Evolutionary conservation across 1,284 basidiomycete genomes (phyloP).

Genomic region (Mycena citricolor): DNA sequence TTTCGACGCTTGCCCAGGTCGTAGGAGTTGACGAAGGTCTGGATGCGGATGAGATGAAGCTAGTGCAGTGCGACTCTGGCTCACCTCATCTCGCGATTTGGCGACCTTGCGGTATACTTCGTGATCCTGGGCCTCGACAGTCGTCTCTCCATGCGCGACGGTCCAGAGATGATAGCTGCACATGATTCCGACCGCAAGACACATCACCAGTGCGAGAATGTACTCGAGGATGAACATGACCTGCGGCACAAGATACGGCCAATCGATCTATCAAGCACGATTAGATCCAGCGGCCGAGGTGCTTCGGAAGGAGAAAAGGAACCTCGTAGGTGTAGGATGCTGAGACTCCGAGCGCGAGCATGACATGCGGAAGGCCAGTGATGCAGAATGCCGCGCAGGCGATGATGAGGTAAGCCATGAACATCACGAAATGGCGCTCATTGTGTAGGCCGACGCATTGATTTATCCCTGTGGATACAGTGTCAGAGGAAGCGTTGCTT

Average conservation of each 20-base stretch:
- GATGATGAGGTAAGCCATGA: constrained; percentile 79
- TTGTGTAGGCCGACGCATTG: constrained; percentile 96
- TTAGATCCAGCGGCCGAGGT: constrained; percentile 5
- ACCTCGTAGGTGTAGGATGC: constrained; percentile 62
- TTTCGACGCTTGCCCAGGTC: constrained; percentile 83
- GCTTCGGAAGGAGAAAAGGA: constrained; percentile 5
- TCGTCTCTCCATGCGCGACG: constrained; percentile 80
- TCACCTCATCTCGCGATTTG: constrained; percentile 66
- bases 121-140: constrained; percentile 90
- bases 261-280: constrained; percentile 36
- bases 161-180: constrained; percentile 79
- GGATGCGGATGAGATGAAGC: constrained; percentile 4
- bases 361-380: constrained; percentile 12
- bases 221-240: constrained; percentile 74
- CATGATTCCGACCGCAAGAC: constrained; percentile 82
- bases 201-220: constrained; percentile 75
- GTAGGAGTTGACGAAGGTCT: constrained; percentile 89
- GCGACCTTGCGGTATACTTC: constrained; percentile 76
- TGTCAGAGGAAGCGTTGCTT: constrained; percentile 1
- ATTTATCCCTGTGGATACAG: constrained; percentile 77
- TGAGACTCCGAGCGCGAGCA: constrained; percentile 57
- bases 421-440: constrained; percentile 93
- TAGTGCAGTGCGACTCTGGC: constrained; percentile 24
- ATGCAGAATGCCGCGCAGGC: constrained; percentile 28
- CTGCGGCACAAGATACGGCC: constrained; percentile 69